Conservation (phyloP, 1,139 yeast species). For the Blastobotrys ciferrii region DNA sequence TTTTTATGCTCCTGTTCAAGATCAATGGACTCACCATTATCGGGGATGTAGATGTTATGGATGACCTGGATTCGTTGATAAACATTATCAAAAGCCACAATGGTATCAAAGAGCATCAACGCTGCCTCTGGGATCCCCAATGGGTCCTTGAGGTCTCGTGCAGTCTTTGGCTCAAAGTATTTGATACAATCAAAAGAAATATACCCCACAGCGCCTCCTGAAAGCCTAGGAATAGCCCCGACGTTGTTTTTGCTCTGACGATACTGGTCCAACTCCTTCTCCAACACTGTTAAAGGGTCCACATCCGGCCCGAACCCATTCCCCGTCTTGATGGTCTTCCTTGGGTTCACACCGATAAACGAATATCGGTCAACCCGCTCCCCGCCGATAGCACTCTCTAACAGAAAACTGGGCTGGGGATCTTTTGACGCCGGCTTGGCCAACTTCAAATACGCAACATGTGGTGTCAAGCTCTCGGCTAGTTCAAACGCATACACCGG, state of each 20-base stretch:
- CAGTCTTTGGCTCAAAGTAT: conserved; percentile 90
- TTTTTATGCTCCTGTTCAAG: conserved; percentile 48
- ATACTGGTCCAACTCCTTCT: conserved; percentile 62
- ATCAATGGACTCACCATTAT: conserved; percentile 33
- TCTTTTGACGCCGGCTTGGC: conserved; percentile 51
- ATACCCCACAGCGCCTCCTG: conserved; percentile 97
- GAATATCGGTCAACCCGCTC: conserved; percentile 88
- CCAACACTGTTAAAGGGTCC: conserved; percentile 78
- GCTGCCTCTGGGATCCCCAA: conserved; percentile 86
- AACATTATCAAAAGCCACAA: conserved; percentile 90
- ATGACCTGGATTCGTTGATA: conserved; percentile 89
- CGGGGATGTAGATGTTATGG: conserved; percentile 61
- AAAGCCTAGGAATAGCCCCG: conserved; percentile 60
- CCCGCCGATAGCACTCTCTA: conserved; percentile 87
- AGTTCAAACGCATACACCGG: conserved; percentile 77
- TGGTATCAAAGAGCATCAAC: conserved; percentile 84
- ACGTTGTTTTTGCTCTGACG: conserved; percentile 57
- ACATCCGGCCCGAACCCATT: conserved; percentile 51
- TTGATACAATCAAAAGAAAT: conserved; percentile 94
- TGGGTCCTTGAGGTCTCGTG: conserved; percentile 68
- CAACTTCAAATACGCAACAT: conserved; percentile 81
- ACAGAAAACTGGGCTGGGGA: conserved; percentile 65
- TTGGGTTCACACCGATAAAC: conserved; percentile 83
- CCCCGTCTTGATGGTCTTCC: conserved; percentile 80
- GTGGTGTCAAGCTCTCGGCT: conserved; percentile 81